phyloP scores from a whole-genome alignment of 2,329 filamentous ascomycete species.

The Botrytis galanthina region DNA sequence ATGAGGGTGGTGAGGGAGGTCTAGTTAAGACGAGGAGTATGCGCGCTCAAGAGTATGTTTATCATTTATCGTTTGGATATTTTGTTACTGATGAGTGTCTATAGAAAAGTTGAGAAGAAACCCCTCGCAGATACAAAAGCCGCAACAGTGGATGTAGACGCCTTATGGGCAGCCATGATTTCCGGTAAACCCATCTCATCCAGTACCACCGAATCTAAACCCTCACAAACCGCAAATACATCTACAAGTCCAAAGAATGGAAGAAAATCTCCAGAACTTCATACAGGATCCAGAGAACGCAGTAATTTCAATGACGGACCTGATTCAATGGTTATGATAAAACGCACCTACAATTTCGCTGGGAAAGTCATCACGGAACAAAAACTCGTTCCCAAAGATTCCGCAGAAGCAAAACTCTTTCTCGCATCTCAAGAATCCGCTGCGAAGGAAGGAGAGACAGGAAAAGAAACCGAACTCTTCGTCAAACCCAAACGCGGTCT shows the following conservation, averaged over 20 bases:
- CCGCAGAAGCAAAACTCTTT: constrained; percentile 64
- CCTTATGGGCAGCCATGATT: constrained; percentile 67
- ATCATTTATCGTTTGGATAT: neutral
- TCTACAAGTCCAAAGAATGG: neutral
- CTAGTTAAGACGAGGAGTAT: constrained; percentile 72
- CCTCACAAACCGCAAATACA: constrained; percentile 8
- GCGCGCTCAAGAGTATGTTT: constrained; percentile 60
- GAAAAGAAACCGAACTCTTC: constrained; percentile 22
- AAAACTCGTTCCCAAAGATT: constrained; percentile 63
- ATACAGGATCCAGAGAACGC: constrained; percentile 24
- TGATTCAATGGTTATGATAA: constrained; percentile 57
- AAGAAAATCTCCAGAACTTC: constrained; percentile 9
- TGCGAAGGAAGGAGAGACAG: constrained; percentile 20
- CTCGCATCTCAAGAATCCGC: constrained; percentile 48
- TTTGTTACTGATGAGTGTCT: constrained; percentile 10
- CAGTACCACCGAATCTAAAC: constrained; percentile 13
- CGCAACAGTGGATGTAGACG: constrained; percentile 68
- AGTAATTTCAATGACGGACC: constrained; percentile 32
- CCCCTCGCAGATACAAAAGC: constrained; percentile 30
- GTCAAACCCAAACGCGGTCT: constrained; percentile 36
- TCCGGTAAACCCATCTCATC: constrained; percentile 40
- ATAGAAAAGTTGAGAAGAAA: constrained; percentile 34
- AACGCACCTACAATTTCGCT: constrained; percentile 72
- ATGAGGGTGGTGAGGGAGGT: constrained; percentile 64
- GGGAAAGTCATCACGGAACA: constrained; percentile 70